Evolutionary conservation across 768 basidiomycete species (phyloP).

Genomic region (Termitomyces sp.): DNA sequence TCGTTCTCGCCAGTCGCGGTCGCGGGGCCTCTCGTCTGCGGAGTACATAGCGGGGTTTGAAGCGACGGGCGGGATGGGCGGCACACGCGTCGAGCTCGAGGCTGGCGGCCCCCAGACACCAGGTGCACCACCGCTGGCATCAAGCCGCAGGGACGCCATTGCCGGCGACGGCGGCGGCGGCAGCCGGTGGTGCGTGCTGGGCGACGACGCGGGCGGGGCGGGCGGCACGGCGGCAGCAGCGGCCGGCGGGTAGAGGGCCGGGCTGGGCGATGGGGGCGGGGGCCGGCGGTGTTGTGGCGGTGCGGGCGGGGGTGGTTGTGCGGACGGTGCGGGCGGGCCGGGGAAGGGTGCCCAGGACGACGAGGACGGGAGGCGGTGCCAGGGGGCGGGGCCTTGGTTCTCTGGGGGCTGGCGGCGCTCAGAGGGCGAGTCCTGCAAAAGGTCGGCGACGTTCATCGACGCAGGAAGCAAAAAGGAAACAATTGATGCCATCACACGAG

Average conservation of each 20-base stretch:
- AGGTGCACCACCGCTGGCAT: background rate
- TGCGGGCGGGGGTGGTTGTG: background rate
- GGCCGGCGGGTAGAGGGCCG: background rate
- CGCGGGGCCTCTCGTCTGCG: slow-evolving; percentile 3
- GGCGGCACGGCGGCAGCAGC: background rate
- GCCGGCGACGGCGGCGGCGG: slow-evolving; percentile 19
- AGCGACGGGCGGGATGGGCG: slow-evolving; percentile 2
- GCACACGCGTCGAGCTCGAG: background rate
- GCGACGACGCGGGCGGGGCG: background rate
- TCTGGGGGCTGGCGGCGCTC: slow-evolving; percentile 27
- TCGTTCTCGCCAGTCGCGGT: slow-evolving; percentile 4
- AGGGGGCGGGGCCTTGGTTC: slow-evolving; percentile 10
- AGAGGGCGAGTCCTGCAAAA: slow-evolving; percentile 67
- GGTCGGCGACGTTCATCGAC: slow-evolving; percentile 63
- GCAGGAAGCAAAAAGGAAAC: background rate
- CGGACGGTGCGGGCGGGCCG: slow-evolving; percentile 20
- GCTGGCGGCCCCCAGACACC: slow-evolving; percentile 4
- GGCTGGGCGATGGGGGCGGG: background rate
- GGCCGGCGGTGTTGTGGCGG: background rate
- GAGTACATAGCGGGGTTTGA: slow-evolving; percentile 4
- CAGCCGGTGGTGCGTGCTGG: slow-evolving; percentile 4
- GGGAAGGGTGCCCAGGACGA: background rate
- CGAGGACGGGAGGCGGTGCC: slow-evolving; percentile 18
- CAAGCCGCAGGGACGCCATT: slow-evolving; percentile 21
- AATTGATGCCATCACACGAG: slow-evolving; percentile 32